Evolutionary conservation across 345 rosid species (phyloP).

Genomic region (Angophora floribunda): DNA sequence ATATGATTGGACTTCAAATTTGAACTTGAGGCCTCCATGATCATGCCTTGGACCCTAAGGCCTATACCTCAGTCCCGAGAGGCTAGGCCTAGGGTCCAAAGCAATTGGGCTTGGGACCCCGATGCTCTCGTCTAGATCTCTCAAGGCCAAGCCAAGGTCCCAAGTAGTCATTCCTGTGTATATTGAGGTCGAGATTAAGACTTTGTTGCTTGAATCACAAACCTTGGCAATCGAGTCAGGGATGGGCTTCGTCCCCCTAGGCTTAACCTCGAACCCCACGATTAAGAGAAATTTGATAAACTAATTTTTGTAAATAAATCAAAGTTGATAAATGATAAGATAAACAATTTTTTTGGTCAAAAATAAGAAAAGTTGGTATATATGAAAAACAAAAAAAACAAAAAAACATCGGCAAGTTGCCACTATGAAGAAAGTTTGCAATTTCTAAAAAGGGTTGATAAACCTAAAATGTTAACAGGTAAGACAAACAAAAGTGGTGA

Average conservation of each 20-base stretch:
- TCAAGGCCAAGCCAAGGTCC: not conserved
- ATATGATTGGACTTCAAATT: not conserved
- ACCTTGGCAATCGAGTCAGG: no score
- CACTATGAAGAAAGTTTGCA: not conserved
- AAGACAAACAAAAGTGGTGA: not conserved
- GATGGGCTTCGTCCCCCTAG: no score
- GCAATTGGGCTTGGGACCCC: not conserved
- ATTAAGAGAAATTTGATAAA: not conserved
- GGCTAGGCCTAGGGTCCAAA: no score
- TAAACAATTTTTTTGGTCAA: not conserved
- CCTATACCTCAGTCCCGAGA: no score
- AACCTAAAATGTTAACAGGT: not conserved
- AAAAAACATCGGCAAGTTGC: not conserved
- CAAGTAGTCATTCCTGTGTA: not conserved
- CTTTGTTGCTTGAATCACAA: not conserved
- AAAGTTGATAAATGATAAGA: not conserved
- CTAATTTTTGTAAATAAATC: not conserved
- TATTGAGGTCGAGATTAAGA: no score
- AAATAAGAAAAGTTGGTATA: not conserved
- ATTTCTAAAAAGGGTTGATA: not conserved
- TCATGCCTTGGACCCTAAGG: no score
- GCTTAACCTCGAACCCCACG: not conserved
- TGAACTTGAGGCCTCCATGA: not conserved
- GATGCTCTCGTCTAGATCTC: not conserved
- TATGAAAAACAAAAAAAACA: no score